phyloP scores from a whole-genome alignment of 345 rosid genomes.

The Dipteronia dyeriana region DNA sequence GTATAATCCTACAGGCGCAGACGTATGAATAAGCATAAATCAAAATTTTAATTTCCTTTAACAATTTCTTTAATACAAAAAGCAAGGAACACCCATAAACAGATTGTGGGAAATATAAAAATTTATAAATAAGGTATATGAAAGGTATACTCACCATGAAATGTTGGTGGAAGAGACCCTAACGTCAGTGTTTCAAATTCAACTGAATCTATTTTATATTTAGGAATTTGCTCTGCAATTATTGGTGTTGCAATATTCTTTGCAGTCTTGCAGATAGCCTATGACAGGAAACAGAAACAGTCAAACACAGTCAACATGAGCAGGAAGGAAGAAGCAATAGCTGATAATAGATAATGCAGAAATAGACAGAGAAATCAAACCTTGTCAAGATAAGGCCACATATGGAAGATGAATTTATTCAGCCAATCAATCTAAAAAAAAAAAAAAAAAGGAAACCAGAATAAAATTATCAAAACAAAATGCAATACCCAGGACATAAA shows the following conservation, averaged over 20 bases:
- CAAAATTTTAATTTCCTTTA: neutral
- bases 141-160: conserved; percentile 58
- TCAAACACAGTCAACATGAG: conserved; percentile 11
- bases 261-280: conserved; percentile 91
- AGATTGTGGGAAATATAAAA: neutral
- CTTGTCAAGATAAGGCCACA: conserved; percentile 99
- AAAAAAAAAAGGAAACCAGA: conserved; percentile 17
- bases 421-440: conserved; percentile 81
- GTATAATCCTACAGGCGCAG: neutral
- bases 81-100: neutral
- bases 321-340: conserved; percentile 17
- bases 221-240: conserved; percentile 90
- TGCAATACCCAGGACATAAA: neutral
- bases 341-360: neutral
- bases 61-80: neutral
- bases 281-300: conserved; percentile 7
- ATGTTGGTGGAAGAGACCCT: conserved; percentile 88
- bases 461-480: conserved; percentile 14
- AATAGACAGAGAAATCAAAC: conserved; percentile 35
- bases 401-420: conserved; percentile 65
- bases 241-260: conserved; percentile 73
- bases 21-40: neutral
- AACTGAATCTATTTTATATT: conserved; percentile 88
- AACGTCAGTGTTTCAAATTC: conserved; percentile 83
- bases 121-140: neutral